Percentiles rank a stretch among this genome's conserved stretches.
These are phyloP conservation scores for Magnusiomyces fungicola DNA, from an alignment of 1,139 yeast species.

Conservation along the genomic window DNA sequence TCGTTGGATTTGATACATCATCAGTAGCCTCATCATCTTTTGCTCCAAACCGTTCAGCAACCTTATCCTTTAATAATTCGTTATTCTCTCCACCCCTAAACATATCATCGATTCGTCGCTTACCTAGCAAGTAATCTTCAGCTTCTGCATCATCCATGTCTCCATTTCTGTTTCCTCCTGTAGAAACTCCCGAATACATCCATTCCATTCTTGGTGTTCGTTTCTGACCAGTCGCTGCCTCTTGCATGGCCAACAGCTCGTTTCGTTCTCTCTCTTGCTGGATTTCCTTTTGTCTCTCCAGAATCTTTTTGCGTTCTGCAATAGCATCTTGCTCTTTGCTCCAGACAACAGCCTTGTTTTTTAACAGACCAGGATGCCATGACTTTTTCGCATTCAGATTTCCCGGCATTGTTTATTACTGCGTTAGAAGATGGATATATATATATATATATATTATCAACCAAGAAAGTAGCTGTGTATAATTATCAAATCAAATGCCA, in stretches of 20 bases:
- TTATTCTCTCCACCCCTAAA: constrained; percentile 17
- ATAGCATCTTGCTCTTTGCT: constrained; percentile 71
- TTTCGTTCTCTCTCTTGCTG: constrained; percentile 56
- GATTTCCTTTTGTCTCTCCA: constrained; percentile 59
- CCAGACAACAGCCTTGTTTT: constrained; percentile 86
- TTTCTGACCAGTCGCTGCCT: constrained; percentile 40
- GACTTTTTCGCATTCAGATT: constrained; percentile 87
- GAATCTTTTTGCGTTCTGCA: constrained; percentile 58
- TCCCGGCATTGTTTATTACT: constrained; percentile 43
- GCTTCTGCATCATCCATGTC: constrained; percentile 27
- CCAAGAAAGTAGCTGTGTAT: neutral
- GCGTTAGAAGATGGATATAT: neutral
- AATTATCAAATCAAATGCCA: neutral
- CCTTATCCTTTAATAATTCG: constrained; percentile 16
- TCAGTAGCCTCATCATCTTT: constrained; percentile 17
- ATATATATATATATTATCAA: neutral
- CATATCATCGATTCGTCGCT: constrained; percentile 38
- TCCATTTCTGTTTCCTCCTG: constrained; percentile 18
- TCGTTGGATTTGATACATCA: constrained; percentile 15
- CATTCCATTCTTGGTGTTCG: constrained; percentile 56
- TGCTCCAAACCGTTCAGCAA: constrained; percentile 18
- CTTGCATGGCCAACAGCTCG: constrained; percentile 50
- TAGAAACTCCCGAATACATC: constrained; percentile 65
- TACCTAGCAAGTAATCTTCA: constrained; percentile 47
- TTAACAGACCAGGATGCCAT: constrained; percentile 87